A percentile compares a stretch with the other conserved stretches of the same genome.
These are phyloP conservation scores for Lepidium aucheri DNA, from an alignment of 345 rosid species.

Conservation along the genomic window DNA sequence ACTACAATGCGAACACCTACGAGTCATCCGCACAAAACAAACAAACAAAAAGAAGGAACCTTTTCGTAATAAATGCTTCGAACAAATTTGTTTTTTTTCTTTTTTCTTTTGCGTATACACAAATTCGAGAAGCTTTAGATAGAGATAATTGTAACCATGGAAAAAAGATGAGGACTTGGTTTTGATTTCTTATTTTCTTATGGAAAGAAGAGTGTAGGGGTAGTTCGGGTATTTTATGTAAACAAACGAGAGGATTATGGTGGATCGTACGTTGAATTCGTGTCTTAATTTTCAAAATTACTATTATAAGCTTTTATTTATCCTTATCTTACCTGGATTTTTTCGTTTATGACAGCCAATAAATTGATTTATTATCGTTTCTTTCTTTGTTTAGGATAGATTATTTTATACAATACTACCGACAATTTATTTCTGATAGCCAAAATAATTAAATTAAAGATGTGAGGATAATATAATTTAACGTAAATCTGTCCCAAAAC, in stretches of 20 bases:
- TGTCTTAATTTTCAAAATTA: neutral
- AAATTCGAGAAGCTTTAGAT: neutral
- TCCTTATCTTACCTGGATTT: slow-evolving; percentile 13
- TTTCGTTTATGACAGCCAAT: neutral
- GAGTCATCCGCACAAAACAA: slow-evolving; percentile 25
- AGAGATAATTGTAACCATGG: slow-evolving; percentile 4
- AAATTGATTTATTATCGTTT: neutral
- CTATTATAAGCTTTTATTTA: slow-evolving; percentile 10
- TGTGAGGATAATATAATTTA: slow-evolving; percentile 18
- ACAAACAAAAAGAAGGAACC: neutral
- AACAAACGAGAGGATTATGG: slow-evolving; percentile 20
- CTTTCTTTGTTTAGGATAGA: slow-evolving; percentile 6
- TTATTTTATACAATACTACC: neutral
- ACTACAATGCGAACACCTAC: slow-evolving; percentile 94
- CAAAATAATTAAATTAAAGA: neutral
- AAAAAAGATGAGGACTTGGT: slow-evolving; percentile 5
- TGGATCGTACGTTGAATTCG: slow-evolving; percentile 19
- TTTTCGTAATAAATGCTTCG: slow-evolving; percentile 6
- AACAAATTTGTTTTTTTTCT: neutral
- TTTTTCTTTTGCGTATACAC: slow-evolving; percentile 1
- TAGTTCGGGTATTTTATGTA: neutral
- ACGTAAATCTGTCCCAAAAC: neutral
- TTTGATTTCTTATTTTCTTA: slow-evolving; percentile 21
- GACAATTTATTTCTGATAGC: slow-evolving; percentile 10
- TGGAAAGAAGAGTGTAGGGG: neutral